Base-by-base conservation (phyloP, 1,284 basidiomycete species). In the Leccinum subspadiceum region DNA sequence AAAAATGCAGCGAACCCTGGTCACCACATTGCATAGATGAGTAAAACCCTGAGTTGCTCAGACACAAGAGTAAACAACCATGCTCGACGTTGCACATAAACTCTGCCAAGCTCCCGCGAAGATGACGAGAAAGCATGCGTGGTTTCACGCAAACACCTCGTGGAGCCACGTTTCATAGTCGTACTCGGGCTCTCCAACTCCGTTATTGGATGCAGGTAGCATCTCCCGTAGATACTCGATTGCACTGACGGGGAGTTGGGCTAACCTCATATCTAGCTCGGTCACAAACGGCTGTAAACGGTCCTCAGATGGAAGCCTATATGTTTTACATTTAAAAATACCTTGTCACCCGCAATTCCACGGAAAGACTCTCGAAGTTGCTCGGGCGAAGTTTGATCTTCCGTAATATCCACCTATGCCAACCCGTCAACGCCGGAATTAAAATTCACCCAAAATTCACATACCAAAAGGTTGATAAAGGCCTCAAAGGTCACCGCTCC, bases 341-440 rank as follows among this genome's bases (percentile, higher is more conserved):
- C 94, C 83, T 98, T 98, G 70, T 96, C 91, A 12, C 82, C 85
- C 2, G 95, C 94, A 50, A 98, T 89, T 7, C 93, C 93, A 52
- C 93, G 87, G 86, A 99, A 99, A 2, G 96, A 89, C 65, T 96
- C 94, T 20, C 93, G 86, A 62, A 99, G 82, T 71, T 98, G 96
- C 58, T 96, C 94, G 0, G 91, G 85, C 1, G 94, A 92, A 1
- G 93, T 96, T 58, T 96, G 94, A 72, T 98, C 97, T 78, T 98
- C 94, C 31, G 89, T 96, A 65, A 98, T 96, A 53, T 96, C 93
- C 53, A 96, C 91, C 93, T 95, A 41, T 4, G 24, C 44, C 54
- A 31, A 57, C 26, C 6, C 64, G 17, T 63, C 39, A 55, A 55
- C 55, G 53, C 60, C 12, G 61, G 9, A 61, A 49, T 3, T 37